Evolutionary conservation across 345 rosid species (phyloP).

Genomic region (Geranium rotundifolium): DNA sequence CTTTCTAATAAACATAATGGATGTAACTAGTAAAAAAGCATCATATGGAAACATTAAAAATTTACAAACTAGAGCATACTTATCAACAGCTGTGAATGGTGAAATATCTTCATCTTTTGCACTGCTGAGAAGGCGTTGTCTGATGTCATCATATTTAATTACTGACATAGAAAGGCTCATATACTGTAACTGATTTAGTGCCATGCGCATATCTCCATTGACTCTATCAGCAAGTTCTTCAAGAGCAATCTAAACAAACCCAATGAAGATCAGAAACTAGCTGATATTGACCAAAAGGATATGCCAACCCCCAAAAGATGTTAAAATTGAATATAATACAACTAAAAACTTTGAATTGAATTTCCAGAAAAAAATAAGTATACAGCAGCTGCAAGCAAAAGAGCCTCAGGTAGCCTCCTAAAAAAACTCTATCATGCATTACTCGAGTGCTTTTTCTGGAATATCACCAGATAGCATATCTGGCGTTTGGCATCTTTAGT

Average conservation of each 20-base stretch:
- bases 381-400: no score
- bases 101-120: constrained; percentile 98
- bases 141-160: constrained; percentile 80
- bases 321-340: no score
- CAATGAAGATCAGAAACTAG: not conserved
- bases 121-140: constrained; percentile 74
- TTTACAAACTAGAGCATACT: constrained; percentile 32
- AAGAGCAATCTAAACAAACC: constrained; percentile 53
- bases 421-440: not conserved
- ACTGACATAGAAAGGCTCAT: constrained; percentile 85
- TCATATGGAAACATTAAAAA: not conserved
- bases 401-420: no score
- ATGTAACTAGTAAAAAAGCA: not conserved
- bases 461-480: not conserved
- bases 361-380: no score
- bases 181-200: constrained; percentile 83
- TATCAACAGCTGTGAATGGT: constrained; percentile 94
- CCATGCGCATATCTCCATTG: constrained; percentile 96
- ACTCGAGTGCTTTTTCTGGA: not conserved
- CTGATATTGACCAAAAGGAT: not conserved
- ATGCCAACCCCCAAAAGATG: no score
- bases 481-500: not conserved
- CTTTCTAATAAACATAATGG: not conserved
- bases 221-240: constrained; percentile 95
- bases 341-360: no score